phyloP scores from a whole-genome alignment of 2,329 filamentous ascomycete genomes.

The Amesomyces nigricolor region DNA sequence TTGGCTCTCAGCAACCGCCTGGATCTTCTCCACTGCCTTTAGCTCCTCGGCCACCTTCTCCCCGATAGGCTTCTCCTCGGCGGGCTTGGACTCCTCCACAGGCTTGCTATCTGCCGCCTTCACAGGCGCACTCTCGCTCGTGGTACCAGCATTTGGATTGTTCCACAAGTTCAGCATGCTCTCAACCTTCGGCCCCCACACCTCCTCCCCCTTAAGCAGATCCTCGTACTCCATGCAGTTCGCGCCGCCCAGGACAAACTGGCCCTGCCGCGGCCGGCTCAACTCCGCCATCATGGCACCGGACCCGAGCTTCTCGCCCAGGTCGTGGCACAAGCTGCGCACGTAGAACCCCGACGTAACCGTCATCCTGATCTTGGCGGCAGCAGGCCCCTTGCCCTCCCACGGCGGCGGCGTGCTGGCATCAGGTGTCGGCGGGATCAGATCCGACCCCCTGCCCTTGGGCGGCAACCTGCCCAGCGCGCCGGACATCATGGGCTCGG shows the following conservation, averaged over 20 bases:
- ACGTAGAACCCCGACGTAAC: slow-evolving; percentile 97
- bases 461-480: slow-evolving; percentile 49
- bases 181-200: slow-evolving; percentile 74
- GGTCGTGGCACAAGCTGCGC: slow-evolving; percentile 84
- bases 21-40: not conserved
- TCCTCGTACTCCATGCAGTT: slow-evolving; percentile 78
- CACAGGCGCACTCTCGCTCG: slow-evolving; percentile 4
- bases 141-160: slow-evolving; percentile 16
- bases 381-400: slow-evolving; percentile 62
- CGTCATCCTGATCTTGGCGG: slow-evolving; percentile 79
- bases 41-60: not conserved
- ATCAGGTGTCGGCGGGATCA: slow-evolving; percentile 45
- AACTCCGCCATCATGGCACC: slow-evolving; percentile 83
- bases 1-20: not conserved
- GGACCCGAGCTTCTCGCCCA: slow-evolving; percentile 75
- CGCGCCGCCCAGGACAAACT: slow-evolving; percentile 64
- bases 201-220: slow-evolving; percentile 66
- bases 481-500: slow-evolving; percentile 51
- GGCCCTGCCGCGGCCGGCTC: slow-evolving; percentile 71
- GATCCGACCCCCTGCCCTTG: slow-evolving; percentile 44
- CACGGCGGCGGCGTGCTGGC: slow-evolving; percentile 49
- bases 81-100: not conserved
- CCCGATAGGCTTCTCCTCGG: not conserved
- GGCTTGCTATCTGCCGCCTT: slow-evolving; percentile 6
- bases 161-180: slow-evolving; percentile 42